A percentile compares a stretch with the other conserved stretches of the same genome.
Conservation (phyloP, 805 yeast species). For the Starmerella etchellsii region DNA sequence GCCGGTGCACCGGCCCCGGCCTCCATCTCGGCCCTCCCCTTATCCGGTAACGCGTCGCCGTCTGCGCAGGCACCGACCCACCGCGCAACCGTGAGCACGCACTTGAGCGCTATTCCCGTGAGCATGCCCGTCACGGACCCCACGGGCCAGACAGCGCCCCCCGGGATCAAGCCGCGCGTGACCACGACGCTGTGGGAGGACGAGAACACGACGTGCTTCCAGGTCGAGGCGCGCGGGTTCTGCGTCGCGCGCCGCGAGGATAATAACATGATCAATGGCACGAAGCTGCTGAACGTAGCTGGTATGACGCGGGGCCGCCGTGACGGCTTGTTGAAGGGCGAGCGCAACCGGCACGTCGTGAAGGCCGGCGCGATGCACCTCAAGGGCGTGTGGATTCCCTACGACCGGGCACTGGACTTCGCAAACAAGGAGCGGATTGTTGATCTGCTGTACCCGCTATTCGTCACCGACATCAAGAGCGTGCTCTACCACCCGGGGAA, state of each 20-base stretch:
- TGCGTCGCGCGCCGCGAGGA: slow-evolving; percentile 75
- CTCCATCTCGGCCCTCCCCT: slow-evolving; percentile 6
- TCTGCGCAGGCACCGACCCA: slow-evolving; percentile 11
- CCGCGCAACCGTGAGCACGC: slow-evolving; percentile 17
- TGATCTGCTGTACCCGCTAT: slow-evolving; percentile 52
- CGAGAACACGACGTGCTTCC: slow-evolving; percentile 72
- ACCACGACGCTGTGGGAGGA: slow-evolving; percentile 89
- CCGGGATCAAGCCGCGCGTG: slow-evolving; percentile 41
- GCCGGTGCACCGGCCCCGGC: background rate
- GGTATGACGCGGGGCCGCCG: slow-evolving; percentile 80
- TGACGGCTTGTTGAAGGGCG: slow-evolving; percentile 71
- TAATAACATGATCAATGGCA: slow-evolving; percentile 75
- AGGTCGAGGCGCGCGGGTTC: slow-evolving; percentile 71
- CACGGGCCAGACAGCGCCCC: slow-evolving; percentile 30
- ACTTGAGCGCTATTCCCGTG: slow-evolving; percentile 18
- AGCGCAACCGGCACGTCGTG: slow-evolving; percentile 64
- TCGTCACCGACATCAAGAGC: slow-evolving; percentile 57
- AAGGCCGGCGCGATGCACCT: slow-evolving; percentile 79
- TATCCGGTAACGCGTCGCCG: slow-evolving; percentile 1
- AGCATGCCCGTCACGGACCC: slow-evolving; percentile 28
- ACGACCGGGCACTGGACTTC: slow-evolving; percentile 67
- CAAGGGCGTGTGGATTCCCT: slow-evolving; percentile 85
- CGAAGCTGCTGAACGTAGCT: slow-evolving; percentile 69
- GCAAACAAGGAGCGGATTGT: slow-evolving; percentile 69
- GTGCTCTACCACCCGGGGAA: slow-evolving; percentile 27